These are phyloP conservation scores for Cucumis melo DNA, from an alignment of 306 rosid species.

Conservation along the genomic window DNA sequence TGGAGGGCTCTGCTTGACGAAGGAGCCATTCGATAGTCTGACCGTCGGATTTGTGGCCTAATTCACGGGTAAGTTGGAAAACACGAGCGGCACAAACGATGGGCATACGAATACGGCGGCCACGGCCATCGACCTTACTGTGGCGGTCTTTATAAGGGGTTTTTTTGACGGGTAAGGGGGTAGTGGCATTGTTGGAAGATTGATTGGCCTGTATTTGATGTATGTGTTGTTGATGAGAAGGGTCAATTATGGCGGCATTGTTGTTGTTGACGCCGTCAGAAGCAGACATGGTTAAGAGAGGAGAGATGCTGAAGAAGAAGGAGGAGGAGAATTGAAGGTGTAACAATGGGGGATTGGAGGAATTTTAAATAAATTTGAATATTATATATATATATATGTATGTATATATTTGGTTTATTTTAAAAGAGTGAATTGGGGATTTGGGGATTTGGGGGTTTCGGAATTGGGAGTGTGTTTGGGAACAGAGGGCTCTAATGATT, in stretches of 20 bases:
- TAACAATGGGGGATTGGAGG: not conserved
- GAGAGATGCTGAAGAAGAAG: not conserved
- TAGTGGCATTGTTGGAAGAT: slow-evolving; percentile 24
- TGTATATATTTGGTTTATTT: no score
- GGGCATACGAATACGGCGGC: slow-evolving; percentile 97
- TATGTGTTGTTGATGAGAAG: slow-evolving; percentile 17
- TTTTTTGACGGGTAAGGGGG: slow-evolving; percentile 40
- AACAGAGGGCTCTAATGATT: slow-evolving; percentile 49
- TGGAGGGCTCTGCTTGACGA: slow-evolving; percentile 96
- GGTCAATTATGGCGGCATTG: slow-evolving; percentile 30
- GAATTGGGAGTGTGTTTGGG: slow-evolving; percentile 18
- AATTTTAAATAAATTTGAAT: not conserved
- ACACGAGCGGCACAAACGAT: slow-evolving; percentile 94
- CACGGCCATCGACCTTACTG: slow-evolving; percentile 89
- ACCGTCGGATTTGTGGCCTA: slow-evolving; percentile 94
- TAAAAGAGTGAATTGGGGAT: not conserved
- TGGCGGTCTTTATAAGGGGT: slow-evolving; percentile 89
- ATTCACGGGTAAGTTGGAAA: slow-evolving; percentile 92
- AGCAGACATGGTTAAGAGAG: slow-evolving; percentile 43
- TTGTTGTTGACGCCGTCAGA: slow-evolving; percentile 34
- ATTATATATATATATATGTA: no score
- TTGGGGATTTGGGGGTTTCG: not conserved
- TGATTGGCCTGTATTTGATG: slow-evolving; percentile 1
- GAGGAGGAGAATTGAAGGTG: not conserved
- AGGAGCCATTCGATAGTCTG: slow-evolving; percentile 99